phyloP scores from a whole-genome alignment of 768 basidiomycete species.

The Pleurotus sapidus region DNA sequence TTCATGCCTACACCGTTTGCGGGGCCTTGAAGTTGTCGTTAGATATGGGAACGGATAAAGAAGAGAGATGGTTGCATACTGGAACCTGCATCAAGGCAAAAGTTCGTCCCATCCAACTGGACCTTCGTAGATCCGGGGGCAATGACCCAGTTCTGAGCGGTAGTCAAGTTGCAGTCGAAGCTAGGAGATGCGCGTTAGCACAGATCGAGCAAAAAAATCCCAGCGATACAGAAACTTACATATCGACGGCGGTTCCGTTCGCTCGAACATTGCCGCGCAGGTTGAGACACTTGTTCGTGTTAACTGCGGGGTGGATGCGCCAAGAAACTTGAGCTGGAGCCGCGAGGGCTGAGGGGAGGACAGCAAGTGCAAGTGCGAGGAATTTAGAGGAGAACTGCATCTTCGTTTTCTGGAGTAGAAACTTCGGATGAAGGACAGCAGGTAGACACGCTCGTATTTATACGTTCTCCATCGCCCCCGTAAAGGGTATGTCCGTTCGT shows the following conservation, averaged over 20 bases:
- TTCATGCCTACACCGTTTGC: conserved; percentile 7
- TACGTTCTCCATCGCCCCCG: no score
- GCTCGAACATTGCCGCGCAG: conserved; percentile 19
- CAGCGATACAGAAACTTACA: conserved; percentile 14
- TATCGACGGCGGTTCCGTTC: conserved; percentile 26
- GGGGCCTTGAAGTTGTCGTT: background rate
- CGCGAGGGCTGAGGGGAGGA: background rate
- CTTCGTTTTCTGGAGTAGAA: no score
- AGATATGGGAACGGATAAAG: background rate
- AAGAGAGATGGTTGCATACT: conserved; percentile 15
- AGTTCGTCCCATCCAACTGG: conserved; percentile 21
- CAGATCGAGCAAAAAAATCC: background rate
- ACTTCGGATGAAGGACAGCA: no score
- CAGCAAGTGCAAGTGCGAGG: background rate
- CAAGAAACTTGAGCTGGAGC: background rate
- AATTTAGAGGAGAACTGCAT: no score
- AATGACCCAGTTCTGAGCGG: conserved; percentile 30
- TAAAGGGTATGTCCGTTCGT: no score
- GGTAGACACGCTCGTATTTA: no score
- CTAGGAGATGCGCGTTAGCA: conserved; percentile 12
- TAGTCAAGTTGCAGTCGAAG: conserved; percentile 30
- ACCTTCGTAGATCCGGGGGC: conserved; percentile 25
- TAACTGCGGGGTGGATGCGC: conserved; percentile 23
- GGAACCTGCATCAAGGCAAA: conserved; percentile 33
- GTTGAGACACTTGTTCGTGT: conserved; percentile 24